Base-by-base conservation (phyloP, 2,329 filamentous ascomycete species). In the Fusarium domesticum region DNA sequence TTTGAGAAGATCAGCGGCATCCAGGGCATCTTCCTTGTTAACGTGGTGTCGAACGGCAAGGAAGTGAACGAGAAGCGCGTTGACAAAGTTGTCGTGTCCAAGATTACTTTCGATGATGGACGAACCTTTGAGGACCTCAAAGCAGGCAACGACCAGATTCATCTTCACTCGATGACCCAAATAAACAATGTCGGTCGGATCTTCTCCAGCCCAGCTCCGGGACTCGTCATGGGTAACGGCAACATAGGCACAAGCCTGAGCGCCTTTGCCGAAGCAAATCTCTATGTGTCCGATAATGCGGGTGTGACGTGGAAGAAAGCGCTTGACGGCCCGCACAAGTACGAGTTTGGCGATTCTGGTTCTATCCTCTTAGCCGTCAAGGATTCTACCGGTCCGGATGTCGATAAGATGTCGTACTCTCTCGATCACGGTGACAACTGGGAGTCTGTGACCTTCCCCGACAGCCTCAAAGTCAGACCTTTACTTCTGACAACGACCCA, bases 101-200 rank as follows among this genome's bases (percentile, higher is more conserved):
- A 84, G 57, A 96, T 98, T 63, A 96, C 88, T 38, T 98, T 97
- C 61, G 91, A 98, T 60, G 93, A 98, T 65, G 93, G 95, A 18
- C 78, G 91, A 57, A 92, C 84, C 0, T 97, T 95, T 66, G 80
- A 89, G 45, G 64, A 77, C 6, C 71, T 97, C 53, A 88, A 84
- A 54, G 75, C 78, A 11, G 85, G 78, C 31, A 79, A 83, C 41
- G 81, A 84, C 42, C 73, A 78, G 5, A 75, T 98, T 23, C 91
- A 98, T 62, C 76, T 98, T 6, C 93, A 98, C 67, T 97, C 92
- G 0, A 84, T 97, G 47, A 96, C 92, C 2, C 81, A 93, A 43
- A 74, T 91, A 32, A 78, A 80, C 47, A 96, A 96, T 61, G 74
- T 84, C 31, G 93, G 93, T 2, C 82, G 87, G 12, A 84, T 97